These are phyloP conservation scores for Auricularia sp. DNA, from an alignment of 768 basidiomycete genomes.

Conservation along the genomic window DNA sequence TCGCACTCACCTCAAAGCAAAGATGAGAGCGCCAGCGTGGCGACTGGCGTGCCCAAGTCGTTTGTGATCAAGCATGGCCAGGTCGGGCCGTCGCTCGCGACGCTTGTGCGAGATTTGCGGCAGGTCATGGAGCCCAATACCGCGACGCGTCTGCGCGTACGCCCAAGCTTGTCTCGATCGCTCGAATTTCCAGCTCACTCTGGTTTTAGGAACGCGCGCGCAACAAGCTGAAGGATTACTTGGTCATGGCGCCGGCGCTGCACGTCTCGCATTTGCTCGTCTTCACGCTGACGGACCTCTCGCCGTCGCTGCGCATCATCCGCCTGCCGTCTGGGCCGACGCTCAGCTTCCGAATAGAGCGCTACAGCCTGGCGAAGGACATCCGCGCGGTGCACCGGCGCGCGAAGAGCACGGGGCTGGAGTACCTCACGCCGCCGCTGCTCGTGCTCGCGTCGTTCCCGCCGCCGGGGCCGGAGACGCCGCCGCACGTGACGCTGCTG, in stretches of 20 bases:
- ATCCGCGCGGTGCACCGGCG: constrained; percentile 54
- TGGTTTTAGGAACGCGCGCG: constrained; percentile 68
- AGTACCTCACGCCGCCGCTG: constrained; percentile 86
- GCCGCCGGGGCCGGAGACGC: constrained; percentile 59
- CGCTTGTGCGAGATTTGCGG: constrained; percentile 86
- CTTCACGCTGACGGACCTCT: constrained; percentile 76
- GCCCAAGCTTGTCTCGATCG: constrained; percentile 16
- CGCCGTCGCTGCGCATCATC: constrained; percentile 79
- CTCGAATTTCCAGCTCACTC: neutral
- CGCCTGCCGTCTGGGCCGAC: constrained; percentile 87
- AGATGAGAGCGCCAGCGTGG: constrained; percentile 21
- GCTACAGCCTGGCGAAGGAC: constrained; percentile 88
- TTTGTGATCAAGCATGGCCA: constrained; percentile 96
- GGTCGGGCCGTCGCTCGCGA: constrained; percentile 76
- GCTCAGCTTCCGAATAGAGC: constrained; percentile 82
- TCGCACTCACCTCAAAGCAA: constrained; percentile 66
- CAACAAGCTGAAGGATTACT: constrained; percentile 88
- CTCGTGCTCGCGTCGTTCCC: constrained; percentile 88
- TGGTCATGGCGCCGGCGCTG: constrained; percentile 83
- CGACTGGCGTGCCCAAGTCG: constrained; percentile 60
- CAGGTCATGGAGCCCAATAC: constrained; percentile 99
- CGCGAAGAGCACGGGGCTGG: constrained; percentile 68
- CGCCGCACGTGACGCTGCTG: constrained; percentile 79
- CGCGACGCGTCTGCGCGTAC: constrained; percentile 79
- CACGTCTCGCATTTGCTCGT: constrained; percentile 89